phyloP scores from a whole-genome alignment of 768 basidiomycete species.

The Heimioporus sp. region DNA sequence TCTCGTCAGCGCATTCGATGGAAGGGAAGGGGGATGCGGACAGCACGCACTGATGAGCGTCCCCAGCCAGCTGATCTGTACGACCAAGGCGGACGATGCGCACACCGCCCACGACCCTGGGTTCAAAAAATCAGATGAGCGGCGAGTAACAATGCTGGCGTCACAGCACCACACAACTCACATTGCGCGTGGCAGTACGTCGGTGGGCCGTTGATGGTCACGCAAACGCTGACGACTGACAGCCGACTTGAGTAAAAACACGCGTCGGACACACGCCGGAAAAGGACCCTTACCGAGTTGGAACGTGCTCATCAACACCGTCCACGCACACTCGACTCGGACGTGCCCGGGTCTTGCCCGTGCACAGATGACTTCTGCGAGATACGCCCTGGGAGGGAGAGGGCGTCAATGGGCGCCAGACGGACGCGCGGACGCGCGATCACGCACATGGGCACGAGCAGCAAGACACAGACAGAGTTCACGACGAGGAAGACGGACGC shows the following conservation, averaged over 20 bases:
- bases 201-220: conserved; percentile 44
- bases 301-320: conserved; percentile 43
- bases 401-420: background rate
- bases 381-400: conserved; percentile 20
- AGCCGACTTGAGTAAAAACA: background rate
- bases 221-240: conserved; percentile 49
- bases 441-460: conserved; percentile 33
- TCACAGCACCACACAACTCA: conserved; percentile 23
- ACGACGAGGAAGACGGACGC: conserved; percentile 50
- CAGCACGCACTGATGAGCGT: conserved; percentile 43
- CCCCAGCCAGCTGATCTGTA: conserved; percentile 48
- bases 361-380: conserved; percentile 37
- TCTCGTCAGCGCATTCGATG: background rate
- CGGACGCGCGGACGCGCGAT: background rate
- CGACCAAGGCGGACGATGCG: conserved; percentile 46
- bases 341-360: conserved; percentile 41
- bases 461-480: conserved; percentile 38
- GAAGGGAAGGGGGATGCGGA: too few species aligned
- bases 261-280: background rate
- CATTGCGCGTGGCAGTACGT: conserved; percentile 34
- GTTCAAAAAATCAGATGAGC: conserved; percentile 4
- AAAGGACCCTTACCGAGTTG: conserved; percentile 47
- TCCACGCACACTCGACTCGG: conserved; percentile 57
- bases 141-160: background rate
- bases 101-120: conserved; percentile 43